These are phyloP conservation scores for Tremella fuciformis DNA, from an alignment of 768 basidiomycete genomes.

Conservation along the genomic window DNA sequence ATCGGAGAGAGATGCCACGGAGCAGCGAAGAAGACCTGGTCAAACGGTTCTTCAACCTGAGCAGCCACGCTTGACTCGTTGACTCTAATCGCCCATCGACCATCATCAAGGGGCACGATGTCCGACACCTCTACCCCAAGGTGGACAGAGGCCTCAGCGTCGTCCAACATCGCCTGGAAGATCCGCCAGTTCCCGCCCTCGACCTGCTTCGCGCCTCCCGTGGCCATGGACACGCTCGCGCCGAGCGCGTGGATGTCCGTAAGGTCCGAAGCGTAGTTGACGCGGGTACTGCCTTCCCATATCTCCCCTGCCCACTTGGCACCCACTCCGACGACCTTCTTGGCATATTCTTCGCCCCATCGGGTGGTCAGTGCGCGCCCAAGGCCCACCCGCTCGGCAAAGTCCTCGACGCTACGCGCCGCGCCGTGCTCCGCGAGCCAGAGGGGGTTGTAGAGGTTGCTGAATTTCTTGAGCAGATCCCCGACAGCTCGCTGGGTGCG, in stretches of 20 bases:
- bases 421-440: constrained; percentile 34
- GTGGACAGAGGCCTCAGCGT: constrained; percentile 66
- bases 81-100: constrained; percentile 56
- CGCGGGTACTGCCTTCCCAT: constrained; percentile 73
- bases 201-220: constrained; percentile 65
- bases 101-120: neutral
- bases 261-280: constrained; percentile 67
- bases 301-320: constrained; percentile 67
- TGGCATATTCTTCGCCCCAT: constrained; percentile 60
- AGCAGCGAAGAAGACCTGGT: constrained; percentile 77
- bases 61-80: neutral
- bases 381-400: constrained; percentile 34
- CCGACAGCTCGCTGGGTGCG: constrained; percentile 55
- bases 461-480: constrained; percentile 57
- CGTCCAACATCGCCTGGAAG: constrained; percentile 74
- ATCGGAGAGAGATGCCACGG: constrained; percentile 69
- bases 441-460: constrained; percentile 57
- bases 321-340: constrained; percentile 60
- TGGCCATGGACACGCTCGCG: constrained; percentile 68
- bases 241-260: constrained; percentile 73
- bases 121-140: constrained; percentile 65
- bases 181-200: constrained; percentile 78
- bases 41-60: constrained; percentile 55
- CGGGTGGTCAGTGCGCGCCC: constrained; percentile 54
- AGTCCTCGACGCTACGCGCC: constrained; percentile 31